Percentiles rank a stretch among this genome's conserved stretches.
Conservation (phyloP, 352 stramenopile genomes). For the Phytophthora foliorum region DNA sequence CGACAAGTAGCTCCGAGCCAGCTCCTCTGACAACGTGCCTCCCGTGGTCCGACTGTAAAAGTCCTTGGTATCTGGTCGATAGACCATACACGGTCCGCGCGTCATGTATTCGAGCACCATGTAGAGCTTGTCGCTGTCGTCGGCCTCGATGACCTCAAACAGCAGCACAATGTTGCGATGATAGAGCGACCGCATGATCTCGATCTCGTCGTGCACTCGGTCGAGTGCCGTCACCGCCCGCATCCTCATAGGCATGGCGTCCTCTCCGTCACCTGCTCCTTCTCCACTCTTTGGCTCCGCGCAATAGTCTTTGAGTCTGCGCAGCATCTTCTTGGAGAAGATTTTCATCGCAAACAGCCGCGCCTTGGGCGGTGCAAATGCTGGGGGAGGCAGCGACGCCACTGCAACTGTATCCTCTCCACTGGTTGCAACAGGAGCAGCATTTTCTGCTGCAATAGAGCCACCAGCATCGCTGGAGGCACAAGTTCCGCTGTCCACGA, state of each 20-base stretch:
- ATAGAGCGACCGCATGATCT: slow-evolving; percentile 90
- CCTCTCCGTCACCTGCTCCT: slow-evolving; percentile 3
- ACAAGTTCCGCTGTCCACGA: slow-evolving; percentile 24
- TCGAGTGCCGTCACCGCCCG: slow-evolving; percentile 84
- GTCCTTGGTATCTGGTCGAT: slow-evolving; percentile 64
- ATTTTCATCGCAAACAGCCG: slow-evolving; percentile 88
- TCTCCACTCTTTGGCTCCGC: slow-evolving; percentile 26
- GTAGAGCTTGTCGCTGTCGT: slow-evolving; percentile 83
- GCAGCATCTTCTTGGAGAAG: slow-evolving; percentile 80
- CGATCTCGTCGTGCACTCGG: slow-evolving; percentile 84
- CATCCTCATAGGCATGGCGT: slow-evolving; percentile 48
- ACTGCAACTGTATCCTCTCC: slow-evolving; percentile 6
- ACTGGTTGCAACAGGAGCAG: not conserved
- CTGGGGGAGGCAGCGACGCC: slow-evolving; percentile 11
- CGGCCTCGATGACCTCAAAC: slow-evolving; percentile 92
- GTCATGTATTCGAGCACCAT: slow-evolving; percentile 91
- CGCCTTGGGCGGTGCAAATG: slow-evolving; percentile 33
- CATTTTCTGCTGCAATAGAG: slow-evolving; percentile 6
- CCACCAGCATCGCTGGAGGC: not conserved
- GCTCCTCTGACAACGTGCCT: slow-evolving; percentile 61
- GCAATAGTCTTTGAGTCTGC: slow-evolving; percentile 85
- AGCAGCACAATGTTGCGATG: slow-evolving; percentile 93
- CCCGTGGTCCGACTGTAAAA: slow-evolving; percentile 79
- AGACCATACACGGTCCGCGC: slow-evolving; percentile 85
- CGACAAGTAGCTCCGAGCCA: slow-evolving; percentile 68